phyloP scores from a whole-genome alignment of 352 stramenopile species.

The Phytophthora nicotianae region DNA sequence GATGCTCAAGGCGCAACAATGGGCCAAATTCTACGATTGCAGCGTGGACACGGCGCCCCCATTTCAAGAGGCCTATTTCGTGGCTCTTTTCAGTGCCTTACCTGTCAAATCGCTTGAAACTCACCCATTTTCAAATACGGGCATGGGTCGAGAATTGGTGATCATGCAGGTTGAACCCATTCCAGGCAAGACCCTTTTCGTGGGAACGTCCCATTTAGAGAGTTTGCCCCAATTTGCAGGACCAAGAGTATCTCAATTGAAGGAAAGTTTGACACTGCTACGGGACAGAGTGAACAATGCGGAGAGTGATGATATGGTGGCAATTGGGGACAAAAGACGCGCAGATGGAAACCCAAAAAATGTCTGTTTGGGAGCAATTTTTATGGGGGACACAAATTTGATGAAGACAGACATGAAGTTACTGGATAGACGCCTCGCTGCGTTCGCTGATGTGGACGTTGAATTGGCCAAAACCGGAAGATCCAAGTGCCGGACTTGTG shows the following conservation, averaged over 20 bases:
- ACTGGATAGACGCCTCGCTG: constrained; percentile 44
- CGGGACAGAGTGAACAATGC: constrained; percentile 45
- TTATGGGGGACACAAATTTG: constrained; percentile 84
- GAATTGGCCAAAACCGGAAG: constrained; percentile 56
- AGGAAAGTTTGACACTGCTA: constrained; percentile 56
- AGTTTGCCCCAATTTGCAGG: constrained; percentile 63
- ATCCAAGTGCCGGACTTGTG: constrained; percentile 64
- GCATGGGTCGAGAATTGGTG: constrained; percentile 78
- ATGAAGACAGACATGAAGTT: constrained; percentile 63
- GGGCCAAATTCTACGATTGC: constrained; percentile 80
- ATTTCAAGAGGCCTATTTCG: constrained; percentile 78
- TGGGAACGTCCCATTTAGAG: constrained; percentile 75
- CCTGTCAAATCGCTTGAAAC: constrained; percentile 63
- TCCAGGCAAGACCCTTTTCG: constrained; percentile 49
- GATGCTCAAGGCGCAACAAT: constrained; percentile 60
- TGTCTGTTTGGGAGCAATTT: constrained; percentile 60
- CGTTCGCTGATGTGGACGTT: constrained; percentile 48
- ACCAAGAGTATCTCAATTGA: constrained; percentile 57
- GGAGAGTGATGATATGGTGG: constrained; percentile 13
- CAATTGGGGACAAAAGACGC: constrained; percentile 14
- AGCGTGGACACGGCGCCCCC: constrained; percentile 69
- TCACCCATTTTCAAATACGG: constrained; percentile 71
- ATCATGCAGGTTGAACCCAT: constrained; percentile 57
- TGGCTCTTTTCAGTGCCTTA: constrained; percentile 78
- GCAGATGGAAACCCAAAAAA: constrained; percentile 1